Evolutionary conservation across 345 rosid genomes (phyloP), one percentile per base, ranked within the genome.

Genomic region (Nasturtium officinale): DNA sequence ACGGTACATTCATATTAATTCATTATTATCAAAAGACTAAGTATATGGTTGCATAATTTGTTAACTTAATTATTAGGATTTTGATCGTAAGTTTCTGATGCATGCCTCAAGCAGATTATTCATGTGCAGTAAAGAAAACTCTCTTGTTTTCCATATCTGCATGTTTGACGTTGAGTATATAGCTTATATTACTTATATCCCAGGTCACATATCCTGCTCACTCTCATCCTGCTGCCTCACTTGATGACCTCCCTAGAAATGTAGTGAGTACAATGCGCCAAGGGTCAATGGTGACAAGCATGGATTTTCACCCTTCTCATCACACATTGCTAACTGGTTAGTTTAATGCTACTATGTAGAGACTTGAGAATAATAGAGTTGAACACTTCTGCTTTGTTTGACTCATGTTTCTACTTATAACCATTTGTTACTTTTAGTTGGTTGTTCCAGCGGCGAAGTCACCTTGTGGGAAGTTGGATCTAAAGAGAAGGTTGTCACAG

Each of bases 221-320:
- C 76, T 56, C 88, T 82, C 75, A 57, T 69, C 89, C 93, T 29
- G 76, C 83, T 33, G 77, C 85, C 84, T 88, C 96, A 66, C 85
- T 71, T 61, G 96, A 95, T 77, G 96, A 95, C 81, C 89, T 95
- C 65, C 99, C 99, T 47, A 83, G 87, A 79, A 88, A 83, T 7
- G 91, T 89, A 23, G 99, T 87, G 80, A 73, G 88, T 54, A 74
- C 87, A 37, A 68, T 88, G 77, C 89, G 85, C 79, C 96, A 86
- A 78, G 97, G 96, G 37, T 88, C 97, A 32, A 30, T 73, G 48
- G 93, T 91, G 71, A 79, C 65, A 64, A 95, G 99, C 99, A 84
- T 95, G 97, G 99, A 95, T 80, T 95, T 95, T 71, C 96, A 87
- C 81, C 97, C 99, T 80, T 75, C 82, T 11, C 90, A 85, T 67